Evolutionary conservation across 2,329 filamentous ascomycete species (phyloP), one percentile per base, ranked within the genome.

Genomic region (Xylaria sp.): DNA sequence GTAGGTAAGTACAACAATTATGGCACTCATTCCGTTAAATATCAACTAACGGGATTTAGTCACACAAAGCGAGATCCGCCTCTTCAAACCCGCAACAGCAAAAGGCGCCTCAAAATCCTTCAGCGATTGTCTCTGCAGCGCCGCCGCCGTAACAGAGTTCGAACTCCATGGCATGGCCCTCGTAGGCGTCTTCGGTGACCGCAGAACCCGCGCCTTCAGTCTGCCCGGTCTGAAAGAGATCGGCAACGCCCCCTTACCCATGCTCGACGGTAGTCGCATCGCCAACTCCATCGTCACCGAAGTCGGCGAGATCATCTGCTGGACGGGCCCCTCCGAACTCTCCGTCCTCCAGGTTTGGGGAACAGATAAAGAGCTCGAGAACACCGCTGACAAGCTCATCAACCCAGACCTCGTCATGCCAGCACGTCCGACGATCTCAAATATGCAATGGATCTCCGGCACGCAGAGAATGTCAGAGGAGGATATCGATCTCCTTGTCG

Each of bases 51-150:
- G 23, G 54, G 23, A 39, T 46, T 2, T 16, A 93, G 73, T 82
- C 1, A 84, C 82, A 1, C 79, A 82, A 72, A 90, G 87, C 1
- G 91, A 92, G 67, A 88, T 87, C n/a, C 86, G 92, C 58, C 86
- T 99, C 53, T 96, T 97, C 79, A 90, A 87, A 65, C 93, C 94
- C 0, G 87, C 91, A 2, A 84, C 84, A 1, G 81, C 87, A 18
- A 97, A 96, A 75, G 94, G 93, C n/a, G 92, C 93, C 0, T 90
- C 92, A 58, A 96, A 94, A 68, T 86, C 87, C 1, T 97, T 94
- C 75, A 92, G 96, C 68, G 86, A 90, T 66, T 84, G 79, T 60
- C 78, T 96, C 47, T 97, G 93, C 71, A 88, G 96, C 68, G 82
- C 90, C 1, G 93, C 94, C 2, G 80, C 82, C 2, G 84, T 97